Percentiles rank a stretch among this genome's conserved stretches.
phyloP scores from a whole-genome alignment of 2,329 filamentous ascomycete species.

The Ophiostoma angusticollis region DNA sequence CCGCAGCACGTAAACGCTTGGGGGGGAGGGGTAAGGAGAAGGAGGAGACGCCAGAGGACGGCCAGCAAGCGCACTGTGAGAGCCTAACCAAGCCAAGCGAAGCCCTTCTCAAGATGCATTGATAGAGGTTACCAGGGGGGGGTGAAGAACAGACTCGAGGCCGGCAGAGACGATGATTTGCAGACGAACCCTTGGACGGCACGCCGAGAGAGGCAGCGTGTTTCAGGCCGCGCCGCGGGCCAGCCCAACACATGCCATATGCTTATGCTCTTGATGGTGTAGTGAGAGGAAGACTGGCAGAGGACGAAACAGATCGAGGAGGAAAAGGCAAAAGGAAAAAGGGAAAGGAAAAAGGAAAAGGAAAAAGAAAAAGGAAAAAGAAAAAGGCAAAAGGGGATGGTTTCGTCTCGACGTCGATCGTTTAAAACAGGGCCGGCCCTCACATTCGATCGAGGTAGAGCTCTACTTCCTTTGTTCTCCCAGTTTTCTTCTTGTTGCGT shows the following conservation, averaged over 20 bases:
- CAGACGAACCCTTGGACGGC: constrained; percentile 2
- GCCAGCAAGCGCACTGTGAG: too few relatives aligned
- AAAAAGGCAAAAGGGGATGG: neutral
- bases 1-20: too few relatives aligned
- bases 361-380: neutral
- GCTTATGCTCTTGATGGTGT: too few relatives aligned
- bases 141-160: neutral
- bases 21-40: too few relatives aligned
- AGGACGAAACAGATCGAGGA: neutral
- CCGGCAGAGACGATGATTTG: neutral
- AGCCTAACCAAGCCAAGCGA: too few relatives aligned
- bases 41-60: too few relatives aligned
- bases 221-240: constrained; percentile 4
- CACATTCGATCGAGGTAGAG: neutral
- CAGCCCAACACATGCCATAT: neutral
- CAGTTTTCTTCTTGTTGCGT: neutral
- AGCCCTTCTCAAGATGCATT: too few relatives aligned
- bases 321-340: neutral
- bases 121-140: too few relatives aligned
- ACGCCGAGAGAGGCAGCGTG: constrained; percentile 1
- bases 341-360: neutral
- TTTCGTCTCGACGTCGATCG: constrained; percentile 5
- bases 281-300: neutral
- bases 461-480: neutral
- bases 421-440: constrained; percentile 7